Percentiles rank a stretch among this genome's conserved stretches.
Evolutionary conservation across 2,329 filamentous ascomycete species (phyloP).

Genomic region (Fusarium tuaranense): DNA sequence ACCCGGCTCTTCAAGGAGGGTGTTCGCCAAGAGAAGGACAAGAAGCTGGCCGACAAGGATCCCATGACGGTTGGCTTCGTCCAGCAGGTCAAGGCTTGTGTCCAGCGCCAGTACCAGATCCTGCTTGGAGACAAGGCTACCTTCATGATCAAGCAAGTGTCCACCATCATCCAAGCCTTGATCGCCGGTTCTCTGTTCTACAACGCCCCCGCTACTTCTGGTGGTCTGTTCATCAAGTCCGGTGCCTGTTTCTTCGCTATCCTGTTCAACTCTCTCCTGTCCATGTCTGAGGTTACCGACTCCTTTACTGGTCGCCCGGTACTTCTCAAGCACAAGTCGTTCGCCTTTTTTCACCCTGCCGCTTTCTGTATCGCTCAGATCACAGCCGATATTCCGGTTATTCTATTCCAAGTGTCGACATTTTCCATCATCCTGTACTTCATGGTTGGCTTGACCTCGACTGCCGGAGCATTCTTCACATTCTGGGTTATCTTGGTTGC

Average conservation of each 20-base stretch:
- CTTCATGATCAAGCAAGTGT: conserved; percentile 71
- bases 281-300: conserved; percentile 75
- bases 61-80: conserved; percentile 67
- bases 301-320: conserved; percentile 71
- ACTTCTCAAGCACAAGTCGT: conserved; percentile 68
- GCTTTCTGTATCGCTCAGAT: conserved; percentile 70
- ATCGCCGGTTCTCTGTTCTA: conserved; percentile 77
- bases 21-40: conserved; percentile 66
- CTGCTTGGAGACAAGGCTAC: conserved; percentile 73
- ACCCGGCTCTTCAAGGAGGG: conserved; percentile 66
- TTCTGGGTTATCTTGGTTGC: conserved; percentile 67
- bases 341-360: conserved; percentile 69
- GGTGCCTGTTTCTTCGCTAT: conserved; percentile 75
- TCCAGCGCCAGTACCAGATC: conserved; percentile 73
- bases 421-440: conserved; percentile 73
- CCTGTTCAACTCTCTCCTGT: conserved; percentile 70
- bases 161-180: conserved; percentile 69
- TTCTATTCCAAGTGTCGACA: conserved; percentile 67
- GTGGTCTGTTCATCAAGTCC: conserved; percentile 72
- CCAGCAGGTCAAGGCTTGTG: conserved; percentile 66
- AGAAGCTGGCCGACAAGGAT: conserved; percentile 63
- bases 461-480: conserved; percentile 70
- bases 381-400: conserved; percentile 65
- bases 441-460: conserved; percentile 67
- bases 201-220: conserved; percentile 66